Percentiles rank a stretch among this genome's conserved stretches.
Conservation (phyloP, 177 flowering plant species). For the Vitis hybrid region DNA sequence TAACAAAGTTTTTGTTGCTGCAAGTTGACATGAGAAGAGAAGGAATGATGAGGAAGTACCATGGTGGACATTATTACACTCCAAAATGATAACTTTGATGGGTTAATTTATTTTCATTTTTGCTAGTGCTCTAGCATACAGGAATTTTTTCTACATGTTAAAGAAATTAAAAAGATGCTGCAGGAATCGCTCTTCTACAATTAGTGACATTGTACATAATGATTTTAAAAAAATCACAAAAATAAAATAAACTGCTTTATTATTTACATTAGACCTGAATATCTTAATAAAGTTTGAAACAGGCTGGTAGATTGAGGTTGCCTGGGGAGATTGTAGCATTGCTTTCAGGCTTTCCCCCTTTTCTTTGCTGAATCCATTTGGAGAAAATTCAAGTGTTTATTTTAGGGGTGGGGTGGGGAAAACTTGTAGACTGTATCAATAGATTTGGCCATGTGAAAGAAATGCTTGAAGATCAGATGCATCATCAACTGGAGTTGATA, state of each 20-base stretch:
- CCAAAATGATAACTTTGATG: neutral
- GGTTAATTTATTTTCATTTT: neutral
- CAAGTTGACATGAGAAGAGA: neutral
- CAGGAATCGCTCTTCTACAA: neutral
- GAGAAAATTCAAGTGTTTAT: neutral
- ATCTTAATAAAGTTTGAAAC: neutral
- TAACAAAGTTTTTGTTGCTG: neutral
- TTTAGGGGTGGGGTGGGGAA: neutral
- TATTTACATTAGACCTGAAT: neutral
- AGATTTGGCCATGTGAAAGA: no score
- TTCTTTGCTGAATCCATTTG: no score
- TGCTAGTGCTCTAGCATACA: neutral
- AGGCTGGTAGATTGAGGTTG: neutral
- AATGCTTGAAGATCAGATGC: no score
- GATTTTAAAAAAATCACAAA: neutral
- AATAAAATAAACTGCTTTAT: neutral
- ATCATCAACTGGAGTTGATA: no score
- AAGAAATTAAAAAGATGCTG: neutral
- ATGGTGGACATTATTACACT: no score
- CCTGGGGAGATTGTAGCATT: neutral
- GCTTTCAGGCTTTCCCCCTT: no score
- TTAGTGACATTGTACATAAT: neutral
- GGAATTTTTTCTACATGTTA: neutral
- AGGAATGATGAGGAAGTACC: neutral
- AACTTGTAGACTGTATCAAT: no score